Evolutionary conservation across 108 stramenopile species (phyloP).

Genomic region (Aurantiochytrium sp.): DNA sequence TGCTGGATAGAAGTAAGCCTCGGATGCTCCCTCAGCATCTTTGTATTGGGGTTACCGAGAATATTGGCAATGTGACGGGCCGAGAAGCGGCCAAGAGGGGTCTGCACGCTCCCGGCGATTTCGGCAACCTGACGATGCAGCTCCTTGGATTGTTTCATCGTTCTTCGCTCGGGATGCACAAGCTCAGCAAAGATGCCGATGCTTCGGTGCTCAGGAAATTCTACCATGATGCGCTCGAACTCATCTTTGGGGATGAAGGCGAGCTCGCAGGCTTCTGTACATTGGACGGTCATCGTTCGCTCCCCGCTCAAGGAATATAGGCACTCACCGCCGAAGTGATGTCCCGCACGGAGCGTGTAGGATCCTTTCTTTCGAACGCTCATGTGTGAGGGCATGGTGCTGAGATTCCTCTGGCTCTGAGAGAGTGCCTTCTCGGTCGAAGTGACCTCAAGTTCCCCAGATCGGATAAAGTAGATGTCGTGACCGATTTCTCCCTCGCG

Average conservation of each 20-base stretch:
- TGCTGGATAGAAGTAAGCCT: background rate
- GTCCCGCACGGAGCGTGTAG: background rate
- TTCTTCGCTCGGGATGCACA: background rate
- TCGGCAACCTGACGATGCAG: background rate
- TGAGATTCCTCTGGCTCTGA: background rate
- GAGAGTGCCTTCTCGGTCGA: background rate
- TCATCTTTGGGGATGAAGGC: background rate
- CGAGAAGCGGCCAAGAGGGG: background rate
- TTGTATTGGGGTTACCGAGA: background rate
- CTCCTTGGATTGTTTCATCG: background rate
- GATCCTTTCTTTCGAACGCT: background rate
- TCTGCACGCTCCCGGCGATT: background rate
- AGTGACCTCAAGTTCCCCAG: background rate
- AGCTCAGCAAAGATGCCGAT: background rate
- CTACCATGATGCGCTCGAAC: conserved; percentile 5
- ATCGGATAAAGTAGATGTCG: background rate
- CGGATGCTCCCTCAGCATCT: background rate
- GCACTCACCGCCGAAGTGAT: background rate
- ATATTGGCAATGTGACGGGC: background rate
- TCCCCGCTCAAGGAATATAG: background rate
- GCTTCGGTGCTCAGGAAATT: background rate
- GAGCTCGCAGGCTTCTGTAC: background rate
- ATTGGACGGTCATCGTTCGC: background rate
- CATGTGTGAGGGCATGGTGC: background rate
- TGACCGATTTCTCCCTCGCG: background rate